A percentile compares a stretch with the other conserved stretches of the same genome.
These are phyloP conservation scores for Candida pseudofarinosa DNA, from an alignment of 805 yeast species.

Conservation along the genomic window DNA sequence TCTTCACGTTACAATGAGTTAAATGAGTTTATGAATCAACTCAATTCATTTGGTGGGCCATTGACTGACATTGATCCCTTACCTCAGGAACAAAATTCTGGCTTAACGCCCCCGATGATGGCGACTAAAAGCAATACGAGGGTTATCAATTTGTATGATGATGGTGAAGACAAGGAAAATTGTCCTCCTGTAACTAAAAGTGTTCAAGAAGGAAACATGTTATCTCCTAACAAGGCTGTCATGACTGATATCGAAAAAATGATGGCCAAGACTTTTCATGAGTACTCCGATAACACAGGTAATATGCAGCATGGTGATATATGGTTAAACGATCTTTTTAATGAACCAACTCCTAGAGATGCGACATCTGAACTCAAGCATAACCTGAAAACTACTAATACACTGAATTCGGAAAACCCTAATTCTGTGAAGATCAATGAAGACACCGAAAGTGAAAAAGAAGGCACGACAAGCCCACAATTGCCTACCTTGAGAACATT, in stretches of 20 bases:
- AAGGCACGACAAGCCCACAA: conserved; percentile 16
- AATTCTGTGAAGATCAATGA: conserved; percentile 7
- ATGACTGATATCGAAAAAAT: conserved; percentile 21
- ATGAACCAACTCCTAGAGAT: conserved; percentile 39
- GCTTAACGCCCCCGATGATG: conserved; percentile 43
- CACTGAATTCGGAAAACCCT: neutral
- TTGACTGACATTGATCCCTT: conserved; percentile 44
- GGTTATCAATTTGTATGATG: conserved; percentile 47
- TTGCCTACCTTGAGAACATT: conserved; percentile 31
- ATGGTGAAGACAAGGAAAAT: conserved; percentile 27
- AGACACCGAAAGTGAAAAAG: conserved; percentile 9
- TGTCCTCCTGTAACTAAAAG: conserved; percentile 20
- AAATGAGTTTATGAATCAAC: conserved; percentile 38
- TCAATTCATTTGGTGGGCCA: conserved; percentile 41
- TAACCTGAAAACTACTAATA: neutral
- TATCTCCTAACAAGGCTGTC: conserved; percentile 4
- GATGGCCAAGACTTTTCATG: conserved; percentile 24
- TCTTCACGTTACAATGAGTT: conserved; percentile 24
- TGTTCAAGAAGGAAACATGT: conserved; percentile 6
- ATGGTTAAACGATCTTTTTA: conserved; percentile 43
- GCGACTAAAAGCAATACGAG: conserved; percentile 56
- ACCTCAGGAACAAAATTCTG: conserved; percentile 28
- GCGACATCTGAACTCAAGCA: conserved; percentile 18
- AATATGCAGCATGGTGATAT: conserved; percentile 21
- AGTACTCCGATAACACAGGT: conserved; percentile 24